Percentiles rank a stretch among this genome's conserved stretches.
Conservation (phyloP, 192 early-diverging fungal genomes). For the Backusella sp. region DNA sequence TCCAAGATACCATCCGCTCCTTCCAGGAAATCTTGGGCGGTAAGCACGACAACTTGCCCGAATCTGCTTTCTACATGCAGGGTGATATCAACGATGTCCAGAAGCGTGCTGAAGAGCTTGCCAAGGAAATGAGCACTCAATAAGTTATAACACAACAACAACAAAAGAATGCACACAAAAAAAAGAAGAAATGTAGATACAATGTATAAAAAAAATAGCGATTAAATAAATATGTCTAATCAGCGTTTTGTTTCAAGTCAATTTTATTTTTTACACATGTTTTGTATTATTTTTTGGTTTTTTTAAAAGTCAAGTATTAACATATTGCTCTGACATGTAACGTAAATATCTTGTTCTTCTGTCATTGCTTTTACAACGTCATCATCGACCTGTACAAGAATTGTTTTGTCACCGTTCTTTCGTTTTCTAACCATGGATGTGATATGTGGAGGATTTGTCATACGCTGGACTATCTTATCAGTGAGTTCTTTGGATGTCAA, state of each 20-base stretch:
- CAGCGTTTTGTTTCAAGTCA: constrained; percentile 5
- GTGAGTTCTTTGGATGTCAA: constrained; percentile 50
- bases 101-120: constrained; percentile 73
- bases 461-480: constrained; percentile 47
- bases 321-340: constrained; percentile 25
- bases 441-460: constrained; percentile 28
- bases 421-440: background rate
- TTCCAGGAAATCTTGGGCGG: constrained; percentile 97
- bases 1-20: constrained; percentile 93
- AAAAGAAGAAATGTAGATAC: constrained; percentile 10
- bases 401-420: constrained; percentile 36
- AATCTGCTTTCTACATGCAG: constrained; percentile 98
- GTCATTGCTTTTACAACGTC: constrained; percentile 55
- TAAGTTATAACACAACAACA: constrained; percentile 4
- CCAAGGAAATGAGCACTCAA: constrained; percentile 35
- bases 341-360: constrained; percentile 66
- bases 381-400: constrained; percentile 59
- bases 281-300: background rate
- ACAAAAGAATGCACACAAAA: background rate
- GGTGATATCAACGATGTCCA: constrained; percentile 95
- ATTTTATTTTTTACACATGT: background rate
- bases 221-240: constrained; percentile 8
- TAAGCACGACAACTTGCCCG: constrained; percentile 94
- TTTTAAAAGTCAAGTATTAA: constrained; percentile 4
- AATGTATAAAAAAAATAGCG: constrained; percentile 9